Evolutionary conservation across 2,329 filamentous ascomycete species (phyloP).

Genomic region (Paracoccidioides lutzii): DNA sequence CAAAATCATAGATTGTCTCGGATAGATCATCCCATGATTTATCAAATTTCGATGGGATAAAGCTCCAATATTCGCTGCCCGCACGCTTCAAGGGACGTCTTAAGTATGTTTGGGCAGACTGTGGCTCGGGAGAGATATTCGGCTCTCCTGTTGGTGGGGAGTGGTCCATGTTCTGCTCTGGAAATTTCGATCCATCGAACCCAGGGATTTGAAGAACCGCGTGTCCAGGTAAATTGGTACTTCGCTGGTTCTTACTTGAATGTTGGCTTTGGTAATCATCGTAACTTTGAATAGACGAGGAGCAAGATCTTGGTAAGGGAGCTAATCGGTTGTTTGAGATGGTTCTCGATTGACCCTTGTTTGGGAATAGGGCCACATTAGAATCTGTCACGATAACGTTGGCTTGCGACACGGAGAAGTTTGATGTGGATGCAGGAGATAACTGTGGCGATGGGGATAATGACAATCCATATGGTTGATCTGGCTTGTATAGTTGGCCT

Average conservation of each 20-base stretch:
- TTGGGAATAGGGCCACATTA: background rate
- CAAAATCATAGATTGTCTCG: slow-evolving; percentile 1
- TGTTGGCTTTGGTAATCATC: background rate
- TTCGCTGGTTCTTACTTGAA: background rate
- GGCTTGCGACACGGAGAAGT: background rate
- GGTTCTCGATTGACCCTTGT: background rate
- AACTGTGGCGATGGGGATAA: background rate
- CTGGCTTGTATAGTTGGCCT: background rate
- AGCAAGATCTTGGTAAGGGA: background rate
- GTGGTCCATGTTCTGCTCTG: background rate
- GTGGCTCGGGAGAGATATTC: background rate
- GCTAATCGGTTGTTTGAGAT: background rate
- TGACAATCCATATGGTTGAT: background rate
- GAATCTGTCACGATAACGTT: background rate
- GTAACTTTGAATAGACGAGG: background rate
- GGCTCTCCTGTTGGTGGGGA: background rate
- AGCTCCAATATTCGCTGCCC: slow-evolving; percentile 2
- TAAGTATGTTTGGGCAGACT: background rate
- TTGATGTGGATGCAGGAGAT: background rate
- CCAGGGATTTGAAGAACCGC: background rate
- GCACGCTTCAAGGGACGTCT: background rate
- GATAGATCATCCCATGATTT: background rate
- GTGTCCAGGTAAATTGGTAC: background rate
- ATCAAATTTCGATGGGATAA: background rate
- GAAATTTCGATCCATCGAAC: background rate